Base-by-base conservation (phyloP, 768 basidiomycete species). In the Mycena indigotica region DNA sequence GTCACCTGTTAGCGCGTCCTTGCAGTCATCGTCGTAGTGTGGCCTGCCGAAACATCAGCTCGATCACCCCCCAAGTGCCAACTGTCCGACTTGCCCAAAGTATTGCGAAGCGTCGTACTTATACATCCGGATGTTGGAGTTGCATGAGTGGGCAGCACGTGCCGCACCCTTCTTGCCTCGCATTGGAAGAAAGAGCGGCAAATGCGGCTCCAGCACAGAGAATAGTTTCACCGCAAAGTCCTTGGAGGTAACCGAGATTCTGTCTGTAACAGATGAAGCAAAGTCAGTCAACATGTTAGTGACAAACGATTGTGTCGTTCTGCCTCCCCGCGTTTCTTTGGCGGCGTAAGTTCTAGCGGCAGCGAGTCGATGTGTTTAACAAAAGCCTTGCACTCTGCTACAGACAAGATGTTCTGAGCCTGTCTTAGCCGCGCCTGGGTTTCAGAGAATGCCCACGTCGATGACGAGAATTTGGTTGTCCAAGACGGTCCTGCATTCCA, bases 61-160 rank as follows among this genome's bases (percentile, higher is more conserved):
- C 24, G 44, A 45, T 21, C 30, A 21, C 24, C n/a, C n/a, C n/a
- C 45, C 10, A 28, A 28, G 46, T 0, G n/a, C n/a, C n/a, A n/a
- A n/a, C n/a, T n/a, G n/a, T n/a, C n/a, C n/a, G 2, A 70, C 75
- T 21, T 26, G 76, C 79, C 87, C 87, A 70, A 91, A 91, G 70
- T 85, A 81, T 59, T 88, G 86, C 0, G 75, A 75, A 24, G 81
- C 72, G 2, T 77, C 76, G 66, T 89, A 91, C 62, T 85, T 85
- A 69, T 90, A 90, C 58, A 90, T 69, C 26, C 90, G 76, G 28
- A 91, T 90, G 66, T 91, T 90, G 2, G 86, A 80, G 69, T 91
- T 91, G 54, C 88, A 79, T 1, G 83, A 85, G 64, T 84, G 80
- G 0, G 84, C 46, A 10, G 39, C 28, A 79, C 16, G 71, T 60